Conservation (phyloP, 1,139 yeast genomes). For the Blastobotrys illinoisensis region DNA sequence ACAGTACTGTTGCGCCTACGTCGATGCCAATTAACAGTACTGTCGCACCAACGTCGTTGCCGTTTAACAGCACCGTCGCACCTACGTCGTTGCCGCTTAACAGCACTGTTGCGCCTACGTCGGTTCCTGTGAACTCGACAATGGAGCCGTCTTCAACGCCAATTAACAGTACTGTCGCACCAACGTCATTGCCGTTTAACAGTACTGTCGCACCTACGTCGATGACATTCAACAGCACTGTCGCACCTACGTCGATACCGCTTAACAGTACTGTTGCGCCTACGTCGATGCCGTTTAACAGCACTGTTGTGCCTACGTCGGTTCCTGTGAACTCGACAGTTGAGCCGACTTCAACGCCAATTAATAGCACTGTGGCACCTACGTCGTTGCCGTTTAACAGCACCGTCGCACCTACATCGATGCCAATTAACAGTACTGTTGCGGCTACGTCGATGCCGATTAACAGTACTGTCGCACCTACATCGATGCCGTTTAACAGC, state of each 20-base stretch:
- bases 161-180: background rate
- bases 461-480: background rate
- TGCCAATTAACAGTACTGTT: no score
- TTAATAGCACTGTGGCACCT: background rate
- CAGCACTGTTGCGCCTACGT: background rate
- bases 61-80: no score
- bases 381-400: background rate
- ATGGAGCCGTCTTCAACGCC: no score
- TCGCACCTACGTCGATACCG: background rate
- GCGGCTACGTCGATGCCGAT: no score
- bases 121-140: background rate
- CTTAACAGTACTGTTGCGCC: background rate
- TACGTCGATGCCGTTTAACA: background rate
- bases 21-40: no score
- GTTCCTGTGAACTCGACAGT: background rate
- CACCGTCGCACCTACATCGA: no score
- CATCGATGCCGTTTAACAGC: no score
- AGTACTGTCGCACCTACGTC: background rate
- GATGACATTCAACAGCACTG: background rate
- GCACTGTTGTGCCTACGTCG: background rate
- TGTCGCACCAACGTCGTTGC: no score
- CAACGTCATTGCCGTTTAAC: background rate
- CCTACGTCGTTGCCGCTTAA: no score
- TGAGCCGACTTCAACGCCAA: background rate
- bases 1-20: no score